phyloP scores from a whole-genome alignment of 768 basidiomycete genomes.

The Coprinopsis cinerea region DNA sequence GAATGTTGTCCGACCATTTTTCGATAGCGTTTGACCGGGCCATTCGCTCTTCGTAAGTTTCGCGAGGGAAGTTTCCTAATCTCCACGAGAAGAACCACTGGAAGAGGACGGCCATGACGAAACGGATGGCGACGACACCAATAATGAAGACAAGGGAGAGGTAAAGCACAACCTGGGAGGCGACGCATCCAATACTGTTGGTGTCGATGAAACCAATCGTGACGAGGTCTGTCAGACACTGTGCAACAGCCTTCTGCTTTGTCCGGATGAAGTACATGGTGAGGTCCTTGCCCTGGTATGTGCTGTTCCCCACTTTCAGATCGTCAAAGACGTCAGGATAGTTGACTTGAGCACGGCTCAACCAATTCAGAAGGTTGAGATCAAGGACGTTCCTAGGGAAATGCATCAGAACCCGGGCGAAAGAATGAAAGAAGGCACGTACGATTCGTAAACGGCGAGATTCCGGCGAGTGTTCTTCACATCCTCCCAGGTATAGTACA shows the following conservation, averaged over 20 bases:
- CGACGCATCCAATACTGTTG: conserved; percentile 91
- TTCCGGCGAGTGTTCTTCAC: conserved; percentile 64
- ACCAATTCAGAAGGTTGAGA: conserved; percentile 78
- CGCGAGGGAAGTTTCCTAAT: conserved; percentile 87
- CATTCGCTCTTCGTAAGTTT: conserved; percentile 91
- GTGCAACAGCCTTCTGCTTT: conserved; percentile 59
- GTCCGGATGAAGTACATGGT: conserved; percentile 80
- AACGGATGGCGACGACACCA: conserved; percentile 92
- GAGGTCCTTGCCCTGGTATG: conserved; percentile 79
- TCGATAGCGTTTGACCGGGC: conserved; percentile 88
- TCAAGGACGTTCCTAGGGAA: conserved; percentile 78
- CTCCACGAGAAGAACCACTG: conserved; percentile 98
- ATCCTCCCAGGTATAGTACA: conserved; percentile 93
- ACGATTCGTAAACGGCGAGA: conserved; percentile 93
- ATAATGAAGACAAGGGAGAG: conserved; percentile 95
- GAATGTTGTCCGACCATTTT: conserved; percentile 94
- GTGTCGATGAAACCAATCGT: conserved; percentile 94
- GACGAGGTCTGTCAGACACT: conserved; percentile 81
- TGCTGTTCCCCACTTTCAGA: conserved; percentile 61
- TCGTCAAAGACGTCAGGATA: conserved; percentile 82
- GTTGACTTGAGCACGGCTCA: conserved; percentile 70
- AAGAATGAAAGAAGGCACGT: conserved; percentile 26
- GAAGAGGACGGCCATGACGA: conserved; percentile 95
- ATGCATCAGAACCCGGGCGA: neutral
- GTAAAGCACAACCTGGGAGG: conserved; percentile 90